Percentiles rank a stretch among this genome's conserved stretches.
Conservation (phyloP, 1,284 basidiomycete genomes). For the Polyporus tsugae region DNA sequence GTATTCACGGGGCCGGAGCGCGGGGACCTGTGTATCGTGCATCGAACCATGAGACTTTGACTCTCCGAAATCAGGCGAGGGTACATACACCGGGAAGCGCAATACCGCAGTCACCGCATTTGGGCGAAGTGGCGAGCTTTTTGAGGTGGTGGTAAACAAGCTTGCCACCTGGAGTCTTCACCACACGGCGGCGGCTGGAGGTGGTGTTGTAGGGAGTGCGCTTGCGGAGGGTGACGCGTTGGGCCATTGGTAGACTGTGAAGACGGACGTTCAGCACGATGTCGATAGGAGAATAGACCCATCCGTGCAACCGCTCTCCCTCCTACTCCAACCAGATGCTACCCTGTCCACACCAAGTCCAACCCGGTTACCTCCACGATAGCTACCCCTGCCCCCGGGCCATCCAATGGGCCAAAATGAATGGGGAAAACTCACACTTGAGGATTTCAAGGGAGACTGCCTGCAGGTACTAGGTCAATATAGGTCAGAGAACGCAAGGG, state of each 20-base stretch:
- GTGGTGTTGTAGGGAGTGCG: constrained; percentile 99
- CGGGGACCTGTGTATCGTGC: constrained; percentile 73
- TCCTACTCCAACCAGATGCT: neutral
- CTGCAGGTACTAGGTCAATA: constrained; percentile 29
- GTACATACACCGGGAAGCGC: constrained; percentile 88
- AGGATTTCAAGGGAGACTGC: constrained; percentile 31
- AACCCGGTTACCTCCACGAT: neutral
- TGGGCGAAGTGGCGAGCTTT: constrained; percentile 88
- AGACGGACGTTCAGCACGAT: constrained; percentile 23
- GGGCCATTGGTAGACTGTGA: constrained; percentile 77
- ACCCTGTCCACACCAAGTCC: neutral
- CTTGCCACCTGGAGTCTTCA: constrained; percentile 97
- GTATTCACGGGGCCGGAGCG: constrained; percentile 92
- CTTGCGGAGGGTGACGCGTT: constrained; percentile 99
- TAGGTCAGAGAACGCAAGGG: constrained; percentile 10
- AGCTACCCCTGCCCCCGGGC: neutral
- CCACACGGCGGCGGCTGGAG: constrained; percentile 93
- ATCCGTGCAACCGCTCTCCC: constrained; percentile 11
- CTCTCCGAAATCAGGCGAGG: neutral
- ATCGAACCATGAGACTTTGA: neutral
- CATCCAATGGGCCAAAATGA: neutral
- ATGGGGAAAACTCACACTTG: constrained; percentile 35
- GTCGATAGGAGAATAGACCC: neutral
- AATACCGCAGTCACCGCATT: constrained; percentile 97
- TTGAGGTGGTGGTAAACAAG: constrained; percentile 92